These are phyloP conservation scores for Candida schatavii DNA, from an alignment of 805 yeast genomes.

Conservation along the genomic window DNA sequence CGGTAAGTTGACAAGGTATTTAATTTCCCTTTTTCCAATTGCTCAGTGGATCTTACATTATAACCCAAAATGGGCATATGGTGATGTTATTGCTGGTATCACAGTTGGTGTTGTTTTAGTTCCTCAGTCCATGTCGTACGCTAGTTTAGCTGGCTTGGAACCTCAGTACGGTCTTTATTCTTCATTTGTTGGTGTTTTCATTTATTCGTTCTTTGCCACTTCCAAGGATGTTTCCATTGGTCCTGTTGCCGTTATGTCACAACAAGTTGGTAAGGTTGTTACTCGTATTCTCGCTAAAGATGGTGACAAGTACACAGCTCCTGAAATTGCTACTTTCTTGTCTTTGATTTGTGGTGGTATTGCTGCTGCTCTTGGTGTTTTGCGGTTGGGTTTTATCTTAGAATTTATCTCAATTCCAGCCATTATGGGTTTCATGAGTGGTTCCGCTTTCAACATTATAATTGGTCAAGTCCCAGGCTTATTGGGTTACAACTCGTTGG, in stretches of 20 bases:
- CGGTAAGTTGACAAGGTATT: slow-evolving; percentile 42
- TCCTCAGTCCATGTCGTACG: slow-evolving; percentile 96
- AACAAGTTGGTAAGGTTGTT: slow-evolving; percentile 78
- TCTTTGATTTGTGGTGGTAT: slow-evolving; percentile 84
- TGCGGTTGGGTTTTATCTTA: slow-evolving; percentile 82
- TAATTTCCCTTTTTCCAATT: slow-evolving; percentile 72
- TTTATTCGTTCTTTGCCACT: slow-evolving; percentile 89
- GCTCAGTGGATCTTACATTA: slow-evolving; percentile 82
- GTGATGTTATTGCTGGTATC: slow-evolving; percentile 87
- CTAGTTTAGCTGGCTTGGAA: slow-evolving; percentile 75
- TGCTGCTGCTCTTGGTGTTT: slow-evolving; percentile 75
- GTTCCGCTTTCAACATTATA: slow-evolving; percentile 82
- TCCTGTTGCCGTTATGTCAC: slow-evolving; percentile 95
- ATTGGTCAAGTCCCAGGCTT: slow-evolving; percentile 84
- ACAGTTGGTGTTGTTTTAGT: slow-evolving; percentile 92
- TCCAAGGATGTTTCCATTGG: slow-evolving; percentile 95
- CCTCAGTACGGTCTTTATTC: slow-evolving; percentile 89
- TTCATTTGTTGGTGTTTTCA: slow-evolving; percentile 85
- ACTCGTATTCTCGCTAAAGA: slow-evolving; percentile 51
- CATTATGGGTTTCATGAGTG: slow-evolving; percentile 92
- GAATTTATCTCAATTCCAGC: slow-evolving; percentile 91
- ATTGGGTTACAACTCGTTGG: slow-evolving; percentile 66
- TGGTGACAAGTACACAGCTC: slow-evolving; percentile 49
- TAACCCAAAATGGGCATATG: slow-evolving; percentile 72
- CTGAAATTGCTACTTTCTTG: slow-evolving; percentile 75